Base-by-base conservation (phyloP, 768 basidiomycete genomes). In the Leccinum barrowsii region DNA sequence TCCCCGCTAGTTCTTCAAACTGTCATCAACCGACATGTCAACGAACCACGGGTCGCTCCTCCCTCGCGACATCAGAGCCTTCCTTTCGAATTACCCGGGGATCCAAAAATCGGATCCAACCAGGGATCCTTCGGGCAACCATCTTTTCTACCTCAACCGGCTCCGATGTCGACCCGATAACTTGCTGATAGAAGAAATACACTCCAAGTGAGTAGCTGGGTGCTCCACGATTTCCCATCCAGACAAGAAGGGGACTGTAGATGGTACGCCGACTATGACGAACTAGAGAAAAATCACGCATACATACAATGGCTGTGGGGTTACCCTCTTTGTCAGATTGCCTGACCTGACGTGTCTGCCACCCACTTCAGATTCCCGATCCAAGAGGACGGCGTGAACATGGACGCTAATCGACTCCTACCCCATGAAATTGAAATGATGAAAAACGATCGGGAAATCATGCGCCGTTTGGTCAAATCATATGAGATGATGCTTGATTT, bases 231-330 rank as follows among this genome's bases (percentile, higher is more conserved):
- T 21, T 46, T 30, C 30, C 22, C 50, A 40, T 55, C 49, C 54
- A 35, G 32, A 54, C n/a, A 21, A 44, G 42, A 44, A 5, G 19
- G 59, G 52, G 58, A 58, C 52, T 58, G 22, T 54, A 90, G 89
- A 63, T 91, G 87, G 87, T 64, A 77, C 55, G 83, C 82, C 5
- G 78, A 90, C 65, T 86, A 86, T 62, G 66, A 72, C 30, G 81
- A 76, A 59, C 75, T 92, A 30, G 90, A 92, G 69, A 70, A 75
- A 61, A 84, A 84, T 57, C 90, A 91, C 65, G 85, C 83, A 1
- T 90, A 81, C 68, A 86, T 91, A 47, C 89, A 91, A 66, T 91
- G 90, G 89, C 70, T 91, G 85, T 90, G 73, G 65, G 88, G 75
- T 46, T 44, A 12, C 19, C 34, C 5, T 17, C 37, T 30, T 54